phyloP scores from a whole-genome alignment of 306 rosid species.

The Arachis hypogaea region DNA sequence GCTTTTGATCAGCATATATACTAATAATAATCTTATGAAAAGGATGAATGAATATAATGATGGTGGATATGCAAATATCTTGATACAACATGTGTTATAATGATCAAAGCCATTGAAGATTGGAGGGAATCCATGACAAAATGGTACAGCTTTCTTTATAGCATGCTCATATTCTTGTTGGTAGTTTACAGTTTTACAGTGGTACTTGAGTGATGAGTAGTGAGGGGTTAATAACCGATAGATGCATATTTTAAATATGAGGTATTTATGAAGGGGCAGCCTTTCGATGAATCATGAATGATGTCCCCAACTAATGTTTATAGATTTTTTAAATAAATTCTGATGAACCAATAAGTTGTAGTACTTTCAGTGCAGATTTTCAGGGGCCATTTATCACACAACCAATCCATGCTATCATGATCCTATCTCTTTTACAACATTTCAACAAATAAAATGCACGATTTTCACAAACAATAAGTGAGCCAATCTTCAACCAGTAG shows the following conservation, averaged over 20 bases:
- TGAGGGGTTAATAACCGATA: constrained; percentile 27
- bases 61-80: not conserved
- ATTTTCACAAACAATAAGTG: not conserved
- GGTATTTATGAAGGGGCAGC: constrained; percentile 27
- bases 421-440: not conserved
- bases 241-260: not conserved
- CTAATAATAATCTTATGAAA: not conserved
- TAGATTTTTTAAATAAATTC: not conserved
- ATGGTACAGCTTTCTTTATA: constrained; percentile 27
- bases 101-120: constrained; percentile 1
- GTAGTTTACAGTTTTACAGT: constrained; percentile 3
- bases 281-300: not conserved
- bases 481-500: not conserved
- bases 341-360: constrained; percentile 25
- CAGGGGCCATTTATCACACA: not conserved
- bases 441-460: constrained; percentile 32
- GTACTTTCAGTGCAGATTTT: not conserved
- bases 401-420: constrained; percentile 19
- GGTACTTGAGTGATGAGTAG: constrained; percentile 25
- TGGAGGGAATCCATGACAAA: constrained; percentile 25
- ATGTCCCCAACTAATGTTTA: not conserved
- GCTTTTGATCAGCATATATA: not conserved
- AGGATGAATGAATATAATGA: not conserved
- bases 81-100: not conserved
- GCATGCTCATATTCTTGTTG: constrained; percentile 24